A percentile compares a stretch with the other conserved stretches of the same genome.
Conservation (phyloP, 1,139 yeast genomes). For the Diutina sp. region DNA sequence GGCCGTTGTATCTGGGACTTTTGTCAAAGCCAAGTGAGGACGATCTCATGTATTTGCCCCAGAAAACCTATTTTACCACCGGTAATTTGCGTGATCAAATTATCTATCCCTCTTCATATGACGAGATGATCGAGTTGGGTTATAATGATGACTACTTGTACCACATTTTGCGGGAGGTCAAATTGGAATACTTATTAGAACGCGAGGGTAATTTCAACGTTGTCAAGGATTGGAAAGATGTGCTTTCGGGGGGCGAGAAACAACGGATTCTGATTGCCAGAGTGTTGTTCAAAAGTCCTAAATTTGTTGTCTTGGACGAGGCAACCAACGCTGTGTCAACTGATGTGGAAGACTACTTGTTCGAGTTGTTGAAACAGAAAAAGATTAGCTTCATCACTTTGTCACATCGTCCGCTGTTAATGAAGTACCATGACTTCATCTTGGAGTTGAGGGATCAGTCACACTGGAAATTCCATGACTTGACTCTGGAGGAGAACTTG, state of each 20-base stretch:
- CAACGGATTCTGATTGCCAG: slow-evolving; percentile 89
- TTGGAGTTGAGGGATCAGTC: slow-evolving; percentile 47
- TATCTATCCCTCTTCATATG: slow-evolving; percentile 71
- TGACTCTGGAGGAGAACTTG: slow-evolving; percentile 49
- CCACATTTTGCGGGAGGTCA: slow-evolving; percentile 61
- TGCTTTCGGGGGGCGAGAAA: slow-evolving; percentile 90
- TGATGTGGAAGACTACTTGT: slow-evolving; percentile 82
- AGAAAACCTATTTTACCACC: slow-evolving; percentile 62
- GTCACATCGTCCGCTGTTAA: slow-evolving; percentile 73
- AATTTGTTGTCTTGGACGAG: slow-evolving; percentile 79
- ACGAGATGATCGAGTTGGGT: slow-evolving; percentile 67
- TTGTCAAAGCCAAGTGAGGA: slow-evolving; percentile 67
- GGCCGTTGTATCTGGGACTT: slow-evolving; percentile 84
- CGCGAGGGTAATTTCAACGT: slow-evolving; percentile 53
- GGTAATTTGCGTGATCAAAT: slow-evolving; percentile 83
- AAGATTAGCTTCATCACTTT: slow-evolving; percentile 74
- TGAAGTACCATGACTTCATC: slow-evolving; percentile 72
- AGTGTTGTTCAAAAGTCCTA: slow-evolving; percentile 68
- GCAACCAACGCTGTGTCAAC: slow-evolving; percentile 88
- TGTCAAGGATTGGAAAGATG: slow-evolving; percentile 77
- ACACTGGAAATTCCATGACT: slow-evolving; percentile 32
- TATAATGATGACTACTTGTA: slow-evolving; percentile 57
- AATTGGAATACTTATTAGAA: slow-evolving; percentile 61
- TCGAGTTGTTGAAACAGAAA: slow-evolving; percentile 59
- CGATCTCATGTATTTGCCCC: slow-evolving; percentile 69